These are phyloP conservation scores for Arthrocladium fulminans DNA, from an alignment of 2,329 filamentous ascomycete species.

Conservation along the genomic window DNA sequence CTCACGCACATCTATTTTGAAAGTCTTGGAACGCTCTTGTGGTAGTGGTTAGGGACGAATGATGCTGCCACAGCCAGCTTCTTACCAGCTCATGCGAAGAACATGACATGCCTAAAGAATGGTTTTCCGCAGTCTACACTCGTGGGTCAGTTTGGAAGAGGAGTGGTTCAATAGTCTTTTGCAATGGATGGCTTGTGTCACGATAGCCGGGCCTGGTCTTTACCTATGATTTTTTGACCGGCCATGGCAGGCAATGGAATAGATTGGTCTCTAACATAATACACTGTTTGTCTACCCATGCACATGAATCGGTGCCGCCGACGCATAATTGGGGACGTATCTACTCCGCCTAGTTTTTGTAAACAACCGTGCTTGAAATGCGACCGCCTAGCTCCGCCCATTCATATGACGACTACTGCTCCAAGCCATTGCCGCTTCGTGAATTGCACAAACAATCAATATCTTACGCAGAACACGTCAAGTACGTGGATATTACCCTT, in stretches of 20 bases:
- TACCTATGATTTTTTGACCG: not conserved
- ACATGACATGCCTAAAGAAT: slow-evolving; percentile 5
- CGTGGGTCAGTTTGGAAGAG: slow-evolving; percentile 9
- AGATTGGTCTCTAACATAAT: not conserved
- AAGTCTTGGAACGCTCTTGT: slow-evolving; percentile 7
- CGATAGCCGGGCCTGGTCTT: not conserved
- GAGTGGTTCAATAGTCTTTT: slow-evolving; percentile 12
- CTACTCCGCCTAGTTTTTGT: not conserved
- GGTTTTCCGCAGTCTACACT: slow-evolving; percentile 4
- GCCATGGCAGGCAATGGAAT: slow-evolving; percentile 2
- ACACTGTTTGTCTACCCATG: not conserved
- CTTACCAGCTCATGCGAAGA: slow-evolving; percentile 5
- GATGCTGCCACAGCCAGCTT: slow-evolving; percentile 11
- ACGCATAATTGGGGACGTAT: not conserved
- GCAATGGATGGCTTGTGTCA: slow-evolving; percentile 8
- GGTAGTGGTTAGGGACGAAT: not conserved
- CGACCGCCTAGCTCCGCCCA: slow-evolving; percentile 1
- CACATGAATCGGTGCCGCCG: not conserved
- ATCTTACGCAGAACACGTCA: not conserved
- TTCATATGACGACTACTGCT: not conserved
- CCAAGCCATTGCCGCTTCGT: not conserved
- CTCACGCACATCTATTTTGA: slow-evolving; percentile 4
- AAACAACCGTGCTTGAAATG: not conserved
- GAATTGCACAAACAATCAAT: not conserved
- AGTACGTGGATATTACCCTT: not conserved